Conservation (phyloP, 1,139 yeast genomes). For the Diutina scorzettiae region DNA sequence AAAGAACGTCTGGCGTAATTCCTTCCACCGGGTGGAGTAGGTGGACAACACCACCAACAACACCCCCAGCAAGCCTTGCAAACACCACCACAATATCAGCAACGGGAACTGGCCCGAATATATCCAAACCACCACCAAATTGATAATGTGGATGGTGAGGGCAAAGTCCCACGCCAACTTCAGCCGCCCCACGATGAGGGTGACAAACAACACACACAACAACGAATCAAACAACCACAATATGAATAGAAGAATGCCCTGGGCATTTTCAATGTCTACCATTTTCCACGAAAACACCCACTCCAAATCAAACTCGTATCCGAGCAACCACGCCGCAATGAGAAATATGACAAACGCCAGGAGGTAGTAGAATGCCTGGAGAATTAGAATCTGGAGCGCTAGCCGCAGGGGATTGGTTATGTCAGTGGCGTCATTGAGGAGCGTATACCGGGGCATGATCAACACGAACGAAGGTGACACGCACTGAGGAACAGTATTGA, state of each 20-base stretch:
- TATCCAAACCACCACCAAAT: conserved; percentile 57
- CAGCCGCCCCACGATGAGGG: conserved; percentile 81
- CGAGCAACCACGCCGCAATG: conserved; percentile 45
- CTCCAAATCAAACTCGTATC: conserved; percentile 46
- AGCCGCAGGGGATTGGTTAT: conserved; percentile 26
- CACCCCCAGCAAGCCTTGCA: conserved; percentile 58
- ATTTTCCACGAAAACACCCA: conserved; percentile 82
- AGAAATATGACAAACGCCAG: conserved; percentile 49
- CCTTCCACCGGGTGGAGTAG: conserved; percentile 82
- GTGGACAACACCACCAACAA: conserved; percentile 72
- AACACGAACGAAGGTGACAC: no score
- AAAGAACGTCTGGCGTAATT: conserved; percentile 76
- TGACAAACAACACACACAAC: conserved; percentile 68
- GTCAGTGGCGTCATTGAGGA: conserved; percentile 17
- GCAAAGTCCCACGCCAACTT: conserved; percentile 96
- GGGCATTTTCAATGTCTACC: conserved; percentile 62
- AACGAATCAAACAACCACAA: conserved; percentile 77
- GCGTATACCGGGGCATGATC: no score
- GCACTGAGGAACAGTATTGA: no score
- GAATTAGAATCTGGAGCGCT: conserved; percentile 41
- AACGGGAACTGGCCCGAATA: conserved; percentile 58
- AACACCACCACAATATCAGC: conserved; percentile 71
- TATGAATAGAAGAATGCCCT: conserved; percentile 62
- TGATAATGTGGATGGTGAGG: conserved; percentile 72
- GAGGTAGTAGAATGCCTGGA: conserved; percentile 56